These are phyloP conservation scores for Colletotrichum siamense DNA, from an alignment of 2,329 filamentous ascomycete species.

Conservation along the genomic window DNA sequence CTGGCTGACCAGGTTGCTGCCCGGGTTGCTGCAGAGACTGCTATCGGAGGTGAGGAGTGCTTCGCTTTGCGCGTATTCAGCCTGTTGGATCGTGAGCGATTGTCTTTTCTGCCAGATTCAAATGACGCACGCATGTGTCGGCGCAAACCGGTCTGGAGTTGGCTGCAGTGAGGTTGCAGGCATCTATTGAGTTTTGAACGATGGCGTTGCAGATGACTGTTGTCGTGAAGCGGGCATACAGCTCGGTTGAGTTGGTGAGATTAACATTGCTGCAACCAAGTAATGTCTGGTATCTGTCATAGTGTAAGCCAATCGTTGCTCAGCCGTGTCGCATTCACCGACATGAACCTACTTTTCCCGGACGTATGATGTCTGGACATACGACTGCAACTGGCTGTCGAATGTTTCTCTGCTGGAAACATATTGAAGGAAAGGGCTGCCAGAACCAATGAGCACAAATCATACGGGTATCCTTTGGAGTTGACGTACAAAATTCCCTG, in stretches of 20 bases:
- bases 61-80: conserved; percentile 87
- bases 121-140: conserved; percentile 76
- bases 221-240: conserved; percentile 93
- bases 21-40: conserved; percentile 72
- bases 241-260: conserved; percentile 76
- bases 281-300: conserved; percentile 74
- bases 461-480: neutral
- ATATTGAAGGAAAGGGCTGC: conserved; percentile 82
- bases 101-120: neutral
- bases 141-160: conserved; percentile 82
- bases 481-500: conserved; percentile 68
- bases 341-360: conserved; percentile 73
- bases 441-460: conserved; percentile 22
- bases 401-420: conserved; percentile 81
- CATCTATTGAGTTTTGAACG: conserved; percentile 81
- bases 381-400: conserved; percentile 74
- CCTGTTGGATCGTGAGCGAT: conserved; percentile 50
- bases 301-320: neutral
- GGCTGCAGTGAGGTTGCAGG: conserved; percentile 70
- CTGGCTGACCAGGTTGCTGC: conserved; percentile 70
- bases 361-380: conserved; percentile 78
- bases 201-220: conserved; percentile 93
- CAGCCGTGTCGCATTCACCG: neutral
- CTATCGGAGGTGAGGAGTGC: conserved; percentile 80
- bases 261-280: conserved; percentile 83